phyloP scores from a whole-genome alignment of 2,329 filamentous ascomycete species.

The Clonostachys byssicola region DNA sequence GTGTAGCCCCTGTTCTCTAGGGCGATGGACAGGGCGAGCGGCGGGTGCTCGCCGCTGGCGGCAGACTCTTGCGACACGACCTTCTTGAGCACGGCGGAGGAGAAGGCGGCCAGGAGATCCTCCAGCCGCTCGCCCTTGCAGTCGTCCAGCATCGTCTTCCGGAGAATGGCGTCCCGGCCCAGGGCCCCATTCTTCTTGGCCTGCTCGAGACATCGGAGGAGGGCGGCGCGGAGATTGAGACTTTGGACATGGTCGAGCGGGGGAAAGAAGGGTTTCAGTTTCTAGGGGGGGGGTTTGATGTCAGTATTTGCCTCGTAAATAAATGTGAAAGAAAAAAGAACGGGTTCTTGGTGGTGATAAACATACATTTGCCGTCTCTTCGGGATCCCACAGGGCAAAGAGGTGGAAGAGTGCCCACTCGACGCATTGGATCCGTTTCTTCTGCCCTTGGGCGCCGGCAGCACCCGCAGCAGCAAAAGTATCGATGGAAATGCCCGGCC shows the following conservation, averaged over 20 bases:
- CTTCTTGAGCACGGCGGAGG: slow-evolving; percentile 75
- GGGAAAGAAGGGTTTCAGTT: slow-evolving; percentile 86
- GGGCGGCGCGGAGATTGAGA: slow-evolving; percentile 78
- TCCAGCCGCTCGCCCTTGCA: slow-evolving; percentile 89
- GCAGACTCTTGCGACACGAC: slow-evolving; percentile 40
- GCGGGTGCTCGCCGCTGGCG: slow-evolving; percentile 30
- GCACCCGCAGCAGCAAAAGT: slow-evolving; percentile 59
- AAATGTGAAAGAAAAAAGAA: neutral
- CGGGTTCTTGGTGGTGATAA: neutral
- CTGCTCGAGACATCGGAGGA: slow-evolving; percentile 77
- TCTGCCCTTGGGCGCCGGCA: slow-evolving; percentile 68
- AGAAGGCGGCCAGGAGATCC: slow-evolving; percentile 81
- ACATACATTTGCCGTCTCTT: slow-evolving; percentile 67
- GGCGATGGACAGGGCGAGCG: slow-evolving; percentile 50
- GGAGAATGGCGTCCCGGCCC: slow-evolving; percentile 72
- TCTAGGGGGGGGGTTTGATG: slow-evolving; percentile 43
- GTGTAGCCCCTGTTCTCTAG: slow-evolving; percentile 55
- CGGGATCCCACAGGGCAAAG: slow-evolving; percentile 77
- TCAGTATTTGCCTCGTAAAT: neutral
- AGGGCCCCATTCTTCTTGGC: slow-evolving; percentile 84
- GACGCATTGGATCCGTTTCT: slow-evolving; percentile 74
- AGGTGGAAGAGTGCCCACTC: slow-evolving; percentile 93
- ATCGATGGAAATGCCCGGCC: slow-evolving; percentile 69
- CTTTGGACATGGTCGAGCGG: slow-evolving; percentile 88
- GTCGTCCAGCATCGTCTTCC: slow-evolving; percentile 96